Conservation (phyloP, 805 yeast species). For the Candida xiaguanensis region DNA sequence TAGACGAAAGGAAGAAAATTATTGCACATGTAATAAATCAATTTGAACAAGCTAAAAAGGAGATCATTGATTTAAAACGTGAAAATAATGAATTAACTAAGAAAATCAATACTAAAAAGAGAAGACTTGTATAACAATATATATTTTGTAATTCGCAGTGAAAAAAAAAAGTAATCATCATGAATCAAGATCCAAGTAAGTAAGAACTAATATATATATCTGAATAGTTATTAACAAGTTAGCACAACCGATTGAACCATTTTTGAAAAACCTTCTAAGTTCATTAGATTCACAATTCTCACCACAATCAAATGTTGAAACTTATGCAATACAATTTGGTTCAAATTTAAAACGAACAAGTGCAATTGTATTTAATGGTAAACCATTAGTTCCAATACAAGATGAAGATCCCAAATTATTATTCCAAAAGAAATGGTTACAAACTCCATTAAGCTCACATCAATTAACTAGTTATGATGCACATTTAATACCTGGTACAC, state of each 20-base stretch:
- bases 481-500: constrained; percentile 66
- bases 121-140: no score
- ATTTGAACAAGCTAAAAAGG: no score
- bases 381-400: constrained; percentile 40
- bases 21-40: no score
- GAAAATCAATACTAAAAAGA: no score
- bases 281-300: constrained; percentile 35
- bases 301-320: constrained; percentile 28
- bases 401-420: constrained; percentile 33
- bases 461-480: constrained; percentile 60
- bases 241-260: constrained; percentile 40
- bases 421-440: constrained; percentile 59
- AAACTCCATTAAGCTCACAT: constrained; percentile 57
- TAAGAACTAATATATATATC: not conserved
- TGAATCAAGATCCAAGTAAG: constrained; percentile 13
- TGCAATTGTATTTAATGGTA: constrained; percentile 57
- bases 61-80: no score
- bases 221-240: constrained; percentile 6
- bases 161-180: constrained; percentile 3
- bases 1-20: no score
- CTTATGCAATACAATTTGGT: constrained; percentile 42
- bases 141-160: no score
- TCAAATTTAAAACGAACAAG: constrained; percentile 50
- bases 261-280: constrained; percentile 30
- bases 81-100: no score